Evolutionary conservation across 1,139 yeast species (phyloP).

Genomic region (Lodderomyces pseudojiufengensis): DNA sequence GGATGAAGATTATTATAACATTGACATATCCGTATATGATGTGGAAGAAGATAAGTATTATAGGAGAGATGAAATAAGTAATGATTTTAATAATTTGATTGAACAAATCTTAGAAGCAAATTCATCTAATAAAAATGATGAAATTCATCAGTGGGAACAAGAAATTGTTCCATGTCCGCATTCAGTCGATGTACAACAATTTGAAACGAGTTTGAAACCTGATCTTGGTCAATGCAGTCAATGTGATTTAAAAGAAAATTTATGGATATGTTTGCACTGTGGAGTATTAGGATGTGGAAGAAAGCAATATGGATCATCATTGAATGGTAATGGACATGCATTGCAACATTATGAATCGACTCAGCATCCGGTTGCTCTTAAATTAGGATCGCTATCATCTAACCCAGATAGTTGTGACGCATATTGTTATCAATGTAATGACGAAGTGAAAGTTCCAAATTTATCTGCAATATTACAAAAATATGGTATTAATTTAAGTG

Average conservation of each 20-base stretch:
- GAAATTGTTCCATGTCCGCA: slow-evolving; percentile 81
- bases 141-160: slow-evolving; percentile 88
- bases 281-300: slow-evolving; percentile 92
- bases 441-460: slow-evolving; percentile 76
- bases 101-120: slow-evolving; percentile 56
- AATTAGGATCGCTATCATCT: slow-evolving; percentile 80
- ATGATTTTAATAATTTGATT: slow-evolving; percentile 28
- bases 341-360: slow-evolving; percentile 57
- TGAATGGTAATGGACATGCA: slow-evolving; percentile 91
- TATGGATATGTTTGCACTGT: slow-evolving; percentile 90
- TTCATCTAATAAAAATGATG: slow-evolving; percentile 65
- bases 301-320: slow-evolving; percentile 81
- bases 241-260: slow-evolving; percentile 63
- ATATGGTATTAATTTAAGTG: slow-evolving; percentile 67
- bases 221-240: slow-evolving; percentile 48
- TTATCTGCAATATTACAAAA: slow-evolving; percentile 47
- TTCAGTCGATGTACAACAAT: slow-evolving; percentile 50
- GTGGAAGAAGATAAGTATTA: slow-evolving; percentile 22
- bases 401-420: slow-evolving; percentile 62
- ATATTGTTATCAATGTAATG: slow-evolving; percentile 85
- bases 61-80: slow-evolving; percentile 21
- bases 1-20: slow-evolving; percentile 67
- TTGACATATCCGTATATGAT: slow-evolving; percentile 44
- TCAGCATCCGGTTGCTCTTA: slow-evolving; percentile 79
- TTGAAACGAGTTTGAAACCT: slow-evolving; percentile 19